A percentile compares a stretch with the other conserved stretches of the same genome.
These are phyloP conservation scores for Calvatia gigantea DNA, from an alignment of 768 basidiomycete species.

Conservation along the genomic window DNA sequence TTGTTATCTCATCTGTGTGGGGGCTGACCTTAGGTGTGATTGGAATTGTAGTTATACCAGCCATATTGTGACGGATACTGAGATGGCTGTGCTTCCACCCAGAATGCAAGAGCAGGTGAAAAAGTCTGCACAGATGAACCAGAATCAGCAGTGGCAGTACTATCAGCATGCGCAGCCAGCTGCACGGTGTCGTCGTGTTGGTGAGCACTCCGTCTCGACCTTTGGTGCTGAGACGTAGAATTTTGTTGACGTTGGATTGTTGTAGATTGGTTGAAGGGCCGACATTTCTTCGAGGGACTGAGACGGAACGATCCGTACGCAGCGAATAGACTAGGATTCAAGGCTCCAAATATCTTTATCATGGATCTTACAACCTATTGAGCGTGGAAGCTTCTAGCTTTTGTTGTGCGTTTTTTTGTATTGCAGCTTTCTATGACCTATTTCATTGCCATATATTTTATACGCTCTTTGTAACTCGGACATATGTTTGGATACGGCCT, in stretches of 20 bases:
- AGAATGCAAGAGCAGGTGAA: constrained; percentile 73
- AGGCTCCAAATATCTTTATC: constrained; percentile 76
- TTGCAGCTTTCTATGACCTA: too few species aligned
- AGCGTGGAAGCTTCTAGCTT: neutral
- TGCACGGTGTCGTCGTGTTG: constrained; percentile 54
- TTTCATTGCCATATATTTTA: neutral
- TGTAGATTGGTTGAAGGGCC: constrained; percentile 76
- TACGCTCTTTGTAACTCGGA: neutral
- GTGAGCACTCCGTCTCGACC: constrained; percentile 41
- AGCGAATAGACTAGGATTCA: constrained; percentile 61
- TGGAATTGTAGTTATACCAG: constrained; percentile 59
- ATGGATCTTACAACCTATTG: constrained; percentile 44
- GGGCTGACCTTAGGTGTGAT: neutral
- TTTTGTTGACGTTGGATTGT: neutral
- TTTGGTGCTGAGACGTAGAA: neutral
- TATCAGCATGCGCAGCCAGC: constrained; percentile 45
- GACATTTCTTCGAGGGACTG: constrained; percentile 66
- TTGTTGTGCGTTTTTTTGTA: too few species aligned
- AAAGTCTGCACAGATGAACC: constrained; percentile 47
- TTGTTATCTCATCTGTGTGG: neutral
- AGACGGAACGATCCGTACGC: constrained; percentile 58
- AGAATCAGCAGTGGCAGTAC: constrained; percentile 32
- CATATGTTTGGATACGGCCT: neutral
- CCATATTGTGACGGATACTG: constrained; percentile 60
- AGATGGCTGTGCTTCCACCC: constrained; percentile 55